A percentile compares a stretch with the other conserved stretches of the same genome.
phyloP scores from a whole-genome alignment of 192 early-diverging fungal genomes.

The Funneliformis geosporum region DNA sequence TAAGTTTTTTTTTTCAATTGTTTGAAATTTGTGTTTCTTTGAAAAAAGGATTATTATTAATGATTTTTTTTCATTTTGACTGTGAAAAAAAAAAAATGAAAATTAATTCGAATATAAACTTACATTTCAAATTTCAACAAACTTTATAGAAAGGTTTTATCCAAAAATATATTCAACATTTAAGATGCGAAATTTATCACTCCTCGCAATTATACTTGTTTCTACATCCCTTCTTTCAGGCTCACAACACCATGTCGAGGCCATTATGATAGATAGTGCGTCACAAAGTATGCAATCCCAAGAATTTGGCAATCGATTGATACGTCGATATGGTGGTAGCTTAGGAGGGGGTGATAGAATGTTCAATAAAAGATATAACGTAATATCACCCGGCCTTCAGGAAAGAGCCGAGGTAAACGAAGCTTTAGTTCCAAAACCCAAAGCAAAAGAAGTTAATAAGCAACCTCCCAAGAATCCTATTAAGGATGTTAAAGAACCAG shows the following conservation, averaged over 20 bases:
- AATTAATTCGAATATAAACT: background rate
- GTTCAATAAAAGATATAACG: background rate
- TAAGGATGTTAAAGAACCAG: background rate
- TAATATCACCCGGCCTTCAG: background rate
- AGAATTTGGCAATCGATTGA: background rate
- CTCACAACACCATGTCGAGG: background rate
- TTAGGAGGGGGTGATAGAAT: background rate
- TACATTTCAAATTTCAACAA: background rate
- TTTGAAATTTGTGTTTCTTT: background rate
- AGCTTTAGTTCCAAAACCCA: too few species aligned
- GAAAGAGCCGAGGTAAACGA: background rate
- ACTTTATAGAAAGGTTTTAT: background rate
- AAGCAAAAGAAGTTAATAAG: too few species aligned
- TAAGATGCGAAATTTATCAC: conserved; percentile 8
- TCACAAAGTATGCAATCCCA: background rate
- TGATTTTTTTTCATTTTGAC: background rate
- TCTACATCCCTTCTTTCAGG: conserved; percentile 8
- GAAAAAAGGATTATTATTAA: too few species aligned
- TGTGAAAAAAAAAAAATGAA: background rate
- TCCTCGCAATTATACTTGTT: conserved; percentile 16
- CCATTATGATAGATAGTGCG: background rate
- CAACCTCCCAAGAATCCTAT: too few species aligned
- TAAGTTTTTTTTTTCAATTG: background rate
- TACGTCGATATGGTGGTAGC: background rate
- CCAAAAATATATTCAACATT: background rate